These are phyloP conservation scores for Stemphylium beticola DNA, from an alignment of 2,329 filamentous ascomycete genomes.

Conservation along the genomic window DNA sequence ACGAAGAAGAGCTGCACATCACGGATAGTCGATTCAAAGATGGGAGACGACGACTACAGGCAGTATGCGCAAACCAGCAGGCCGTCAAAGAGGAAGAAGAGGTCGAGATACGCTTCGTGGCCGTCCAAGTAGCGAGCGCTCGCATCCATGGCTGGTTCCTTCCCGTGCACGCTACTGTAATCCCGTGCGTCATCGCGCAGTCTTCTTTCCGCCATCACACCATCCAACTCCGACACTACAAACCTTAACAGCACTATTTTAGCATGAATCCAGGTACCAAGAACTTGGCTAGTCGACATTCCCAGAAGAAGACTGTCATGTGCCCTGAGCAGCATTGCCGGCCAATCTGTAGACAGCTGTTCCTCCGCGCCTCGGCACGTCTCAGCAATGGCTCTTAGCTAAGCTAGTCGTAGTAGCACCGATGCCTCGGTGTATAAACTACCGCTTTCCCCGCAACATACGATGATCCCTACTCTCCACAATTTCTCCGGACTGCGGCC, in stretches of 20 bases:
- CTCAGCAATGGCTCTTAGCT: slow-evolving; percentile 1
- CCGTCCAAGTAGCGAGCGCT: neutral
- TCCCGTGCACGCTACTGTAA: slow-evolving; percentile 7
- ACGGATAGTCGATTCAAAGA: neutral
- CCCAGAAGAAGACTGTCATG: slow-evolving; percentile 4
- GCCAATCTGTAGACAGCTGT: slow-evolving; percentile 15
- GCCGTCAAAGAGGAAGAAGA: neutral
- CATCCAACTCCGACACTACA: neutral
- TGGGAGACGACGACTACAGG: neutral
- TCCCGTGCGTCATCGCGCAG: slow-evolving; percentile 1
- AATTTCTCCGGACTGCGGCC: slow-evolving; percentile 15
- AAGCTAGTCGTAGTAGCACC: neutral
- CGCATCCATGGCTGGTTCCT: slow-evolving; percentile 14
- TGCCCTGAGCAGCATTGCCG: slow-evolving; percentile 1
- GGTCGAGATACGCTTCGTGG: slow-evolving; percentile 16
- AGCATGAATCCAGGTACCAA: slow-evolving; percentile 2
- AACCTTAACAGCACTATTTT: neutral
- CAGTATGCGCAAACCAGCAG: neutral
- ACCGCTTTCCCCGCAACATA: slow-evolving; percentile 17
- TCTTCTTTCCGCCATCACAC: neutral
- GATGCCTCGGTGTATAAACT: slow-evolving; percentile 12
- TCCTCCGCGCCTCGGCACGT: slow-evolving; percentile 10
- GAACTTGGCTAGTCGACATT: slow-evolving; percentile 1
- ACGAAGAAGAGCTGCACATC: neutral
- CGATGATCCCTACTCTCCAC: slow-evolving; percentile 7